Evolutionary conservation across 129 eudicot genomes (phyloP).

Genomic region (Daucus carota): DH1_v3.0 NC_030385.2:43062501-43063000

Average conservation of each 20-base stretch:
- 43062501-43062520: too few relatives aligned
- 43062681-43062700: conserved; percentile 4
- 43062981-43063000: conserved; percentile 34
- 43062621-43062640: neutral
- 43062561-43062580: neutral
- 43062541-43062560: neutral
- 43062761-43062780: conserved; percentile 11
- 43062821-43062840: neutral
- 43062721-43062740: conserved; percentile 6
- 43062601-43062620: neutral
- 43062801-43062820: neutral
- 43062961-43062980: conserved; percentile 36
- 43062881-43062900: neutral
- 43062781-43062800: neutral
- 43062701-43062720: neutral
- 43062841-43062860: neutral
- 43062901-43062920: conserved; percentile 23
- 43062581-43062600: neutral
- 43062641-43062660: neutral
- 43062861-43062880: neutral
- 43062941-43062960: conserved; percentile 26
- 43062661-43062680: conserved; percentile 6
- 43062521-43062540: neutral
- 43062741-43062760: conserved; percentile 17
- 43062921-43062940: conserved; percentile 19